Conservation (phyloP, 768 basidiomycete species). For the Tephrocybe sp. region DNA sequence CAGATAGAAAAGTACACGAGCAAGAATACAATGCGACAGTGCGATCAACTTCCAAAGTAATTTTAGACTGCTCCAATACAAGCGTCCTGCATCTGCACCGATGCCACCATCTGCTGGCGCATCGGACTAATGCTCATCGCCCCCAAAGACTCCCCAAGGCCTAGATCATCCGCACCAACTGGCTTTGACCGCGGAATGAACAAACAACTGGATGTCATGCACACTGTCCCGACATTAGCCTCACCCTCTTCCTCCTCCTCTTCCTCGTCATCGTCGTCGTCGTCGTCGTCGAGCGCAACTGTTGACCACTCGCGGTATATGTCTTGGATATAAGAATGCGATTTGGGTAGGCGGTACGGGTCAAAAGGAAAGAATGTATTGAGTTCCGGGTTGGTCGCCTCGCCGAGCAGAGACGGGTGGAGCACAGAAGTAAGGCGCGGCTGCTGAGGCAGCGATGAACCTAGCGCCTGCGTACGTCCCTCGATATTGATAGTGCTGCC, state of each 20-base stretch:
- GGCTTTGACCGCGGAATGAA: constrained; percentile 18
- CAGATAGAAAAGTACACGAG: not conserved
- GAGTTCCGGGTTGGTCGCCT: constrained; percentile 61
- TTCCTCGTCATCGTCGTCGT: constrained; percentile 60
- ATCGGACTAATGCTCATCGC: constrained; percentile 85
- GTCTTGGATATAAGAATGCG: constrained; percentile 71
- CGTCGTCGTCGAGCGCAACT: constrained; percentile 77
- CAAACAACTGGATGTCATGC: constrained; percentile 12
- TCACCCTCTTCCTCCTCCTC: constrained; percentile 44
- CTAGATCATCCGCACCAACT: constrained; percentile 40
- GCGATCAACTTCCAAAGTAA: not conserved
- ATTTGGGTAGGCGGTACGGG: constrained; percentile 88
- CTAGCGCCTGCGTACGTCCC: constrained; percentile 2
- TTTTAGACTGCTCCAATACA: constrained; percentile 18
- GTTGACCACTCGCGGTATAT: constrained; percentile 91
- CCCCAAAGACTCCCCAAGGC: constrained; percentile 66
- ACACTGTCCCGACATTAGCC: constrained; percentile 12
- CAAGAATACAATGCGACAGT: constrained; percentile 12
- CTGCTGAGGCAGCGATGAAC: not conserved
- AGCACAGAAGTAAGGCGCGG: constrained; percentile 4
- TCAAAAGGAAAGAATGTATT: constrained; percentile 99
- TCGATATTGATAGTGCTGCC: constrained; percentile 23
- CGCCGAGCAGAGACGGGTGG: constrained; percentile 30
- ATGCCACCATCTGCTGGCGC: constrained; percentile 13
- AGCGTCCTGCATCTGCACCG: constrained; percentile 17